Evolutionary conservation across 495 filamentous ascomycete species (phyloP).

Genomic region (Aspergillus avenaceus): DNA sequence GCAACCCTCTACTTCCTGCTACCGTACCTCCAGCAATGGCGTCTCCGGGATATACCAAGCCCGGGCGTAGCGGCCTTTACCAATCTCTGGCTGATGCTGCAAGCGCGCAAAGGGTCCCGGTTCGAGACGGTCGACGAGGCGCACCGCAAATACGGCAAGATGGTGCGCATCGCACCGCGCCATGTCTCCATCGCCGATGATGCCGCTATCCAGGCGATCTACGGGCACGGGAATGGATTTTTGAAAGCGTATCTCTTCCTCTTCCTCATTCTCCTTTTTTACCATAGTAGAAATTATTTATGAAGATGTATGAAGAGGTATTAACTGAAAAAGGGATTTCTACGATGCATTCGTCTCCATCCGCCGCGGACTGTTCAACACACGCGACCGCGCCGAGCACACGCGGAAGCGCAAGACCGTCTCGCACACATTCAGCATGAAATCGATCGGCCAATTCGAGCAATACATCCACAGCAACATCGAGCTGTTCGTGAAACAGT

Average conservation of each 20-base stretch:
- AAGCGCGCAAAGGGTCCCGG: constrained; percentile 62
- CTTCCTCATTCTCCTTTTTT: background rate
- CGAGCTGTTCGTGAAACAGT: constrained; percentile 67
- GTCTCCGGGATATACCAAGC: constrained; percentile 61
- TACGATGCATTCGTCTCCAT: constrained; percentile 93
- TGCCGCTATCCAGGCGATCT: constrained; percentile 52
- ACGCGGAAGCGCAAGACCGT: constrained; percentile 87
- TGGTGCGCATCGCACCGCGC: constrained; percentile 57
- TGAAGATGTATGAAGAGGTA: too few species aligned
- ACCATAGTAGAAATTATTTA: too few species aligned
- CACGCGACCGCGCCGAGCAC: constrained; percentile 76
- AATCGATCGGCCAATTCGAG: constrained; percentile 80
- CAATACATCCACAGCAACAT: constrained; percentile 83
- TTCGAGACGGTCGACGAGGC: constrained; percentile 64
- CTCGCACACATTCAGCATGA: constrained; percentile 81
- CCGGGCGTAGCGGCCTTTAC: constrained; percentile 66
- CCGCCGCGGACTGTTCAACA: constrained; percentile 84
- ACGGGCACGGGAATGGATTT: constrained; percentile 69
- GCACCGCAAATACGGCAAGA: constrained; percentile 65
- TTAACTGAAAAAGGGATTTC: constrained; percentile 56
- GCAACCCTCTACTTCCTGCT: constrained; percentile 60
- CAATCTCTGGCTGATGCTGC: constrained; percentile 73
- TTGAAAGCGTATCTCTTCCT: constrained; percentile 56
- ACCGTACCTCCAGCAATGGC: constrained; percentile 64
- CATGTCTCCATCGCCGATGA: constrained; percentile 60